Base-by-base conservation (phyloP, 129 eudicot genomes). In the Sambucus nigra region DNA sequence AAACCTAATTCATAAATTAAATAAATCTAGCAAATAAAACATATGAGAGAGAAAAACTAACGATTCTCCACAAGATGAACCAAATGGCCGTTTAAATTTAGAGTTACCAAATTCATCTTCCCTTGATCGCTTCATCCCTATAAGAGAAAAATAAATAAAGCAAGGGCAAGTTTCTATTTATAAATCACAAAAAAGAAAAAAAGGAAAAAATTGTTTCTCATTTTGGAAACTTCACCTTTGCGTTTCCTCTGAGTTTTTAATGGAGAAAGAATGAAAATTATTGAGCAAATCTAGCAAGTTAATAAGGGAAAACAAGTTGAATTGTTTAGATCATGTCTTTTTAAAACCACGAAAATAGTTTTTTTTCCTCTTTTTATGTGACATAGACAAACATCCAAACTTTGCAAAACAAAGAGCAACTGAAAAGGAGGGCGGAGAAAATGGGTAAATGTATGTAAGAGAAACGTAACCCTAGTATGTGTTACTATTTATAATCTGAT, bases 1-100 rank as follows among this genome's bases (percentile, higher is more conserved):
- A 0, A 21, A 41, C 32, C 17, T 8, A 64, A 29, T 60, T 61
- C 12, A 17, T 20, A 39, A 14, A 55, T 25, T 45, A 56, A 10
- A 29, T 2, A 60, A 42, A 56, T 42, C 42, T 22, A 35, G 42
- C 8, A 35, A 35, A 2, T 35, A 15, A 35, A 35, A 35, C 42
- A 35, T 35, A 35, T n/a, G 38, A 51, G 21, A 46, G 33, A 24
- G 24, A 55, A 47, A 0, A 76, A 51, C 99, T 72, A n/a, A 92
- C 97, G 95, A 76, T 78, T 89, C 97, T 48, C 74, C 93, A 5
- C 95, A 80, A 62, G 95, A 75, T 59, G 95, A 64, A 59, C 72
- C 95, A 64, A 81, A 89, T 33, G 88, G 94, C 53, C 95, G 74
- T 69, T 84, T 89, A 56, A 81, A 75, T 71, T 78, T 93, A 61